These are phyloP conservation scores for Neurospora africana DNA, from an alignment of 495 filamentous ascomycete genomes.

Conservation along the genomic window DNA sequence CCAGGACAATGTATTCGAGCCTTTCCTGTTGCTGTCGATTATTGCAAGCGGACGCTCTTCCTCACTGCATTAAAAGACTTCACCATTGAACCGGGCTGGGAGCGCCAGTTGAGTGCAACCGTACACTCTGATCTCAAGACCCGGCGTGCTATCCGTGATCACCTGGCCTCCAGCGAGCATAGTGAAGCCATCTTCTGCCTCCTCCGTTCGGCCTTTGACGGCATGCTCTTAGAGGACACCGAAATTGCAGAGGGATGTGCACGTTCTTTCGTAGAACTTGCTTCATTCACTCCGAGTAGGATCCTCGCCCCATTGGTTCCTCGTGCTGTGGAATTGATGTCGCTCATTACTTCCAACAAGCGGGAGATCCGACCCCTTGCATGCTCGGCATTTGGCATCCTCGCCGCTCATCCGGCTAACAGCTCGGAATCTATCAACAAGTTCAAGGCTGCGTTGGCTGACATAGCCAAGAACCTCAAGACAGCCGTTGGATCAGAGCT, in stretches of 20 bases:
- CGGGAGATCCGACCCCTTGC: constrained; percentile 49
- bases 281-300: constrained; percentile 46
- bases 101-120: constrained; percentile 60
- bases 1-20: constrained; percentile 36
- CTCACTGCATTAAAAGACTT: constrained; percentile 56
- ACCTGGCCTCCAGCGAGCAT: constrained; percentile 27
- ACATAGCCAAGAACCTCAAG: constrained; percentile 12
- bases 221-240: constrained; percentile 41
- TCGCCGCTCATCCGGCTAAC: constrained; percentile 53
- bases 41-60: constrained; percentile 63
- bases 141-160: constrained; percentile 42
- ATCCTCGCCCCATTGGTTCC: constrained; percentile 40
- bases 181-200: constrained; percentile 28
- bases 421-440: constrained; percentile 16
- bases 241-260: constrained; percentile 44
- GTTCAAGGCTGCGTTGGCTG: constrained; percentile 4
- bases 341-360: constrained; percentile 59
- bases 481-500: constrained; percentile 24
- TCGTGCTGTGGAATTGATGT: constrained; percentile 39
- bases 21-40: constrained; percentile 55
- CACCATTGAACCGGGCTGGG: constrained; percentile 74
- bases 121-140: constrained; percentile 53
- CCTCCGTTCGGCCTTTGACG: constrained; percentile 46
- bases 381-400: constrained; percentile 65
- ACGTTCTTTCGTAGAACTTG: constrained; percentile 54